Evolutionary conservation across 345 rosid genomes (phyloP).

Genomic region (Noccaea bulbosa): DNA sequence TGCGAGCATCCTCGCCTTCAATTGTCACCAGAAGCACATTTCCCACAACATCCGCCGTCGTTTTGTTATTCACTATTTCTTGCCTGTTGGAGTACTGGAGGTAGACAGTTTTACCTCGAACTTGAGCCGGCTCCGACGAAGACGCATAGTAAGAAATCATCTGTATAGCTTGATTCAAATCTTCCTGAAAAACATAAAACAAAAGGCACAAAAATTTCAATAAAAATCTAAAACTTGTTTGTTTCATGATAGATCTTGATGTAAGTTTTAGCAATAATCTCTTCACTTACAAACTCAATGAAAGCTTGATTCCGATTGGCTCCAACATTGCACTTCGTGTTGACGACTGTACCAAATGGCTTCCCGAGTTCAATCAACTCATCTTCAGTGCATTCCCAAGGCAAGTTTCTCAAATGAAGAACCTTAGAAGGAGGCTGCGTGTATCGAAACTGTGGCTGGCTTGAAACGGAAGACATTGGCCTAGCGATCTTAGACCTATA

Average conservation of each 20-base stretch:
- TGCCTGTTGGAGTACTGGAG: slow-evolving; percentile 98
- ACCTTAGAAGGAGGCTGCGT: slow-evolving; percentile 99
- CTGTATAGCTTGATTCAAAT: slow-evolving; percentile 95
- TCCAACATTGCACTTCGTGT: slow-evolving; percentile 98
- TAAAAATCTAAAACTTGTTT: slow-evolving; percentile 2
- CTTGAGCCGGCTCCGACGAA: slow-evolving; percentile 98
- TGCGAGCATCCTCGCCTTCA: slow-evolving; percentile 95
- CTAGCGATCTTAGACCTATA: slow-evolving; percentile 11
- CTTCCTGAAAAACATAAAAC: slow-evolving; percentile 59
- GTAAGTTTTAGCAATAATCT: neutral
- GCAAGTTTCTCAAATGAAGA: slow-evolving; percentile 95
- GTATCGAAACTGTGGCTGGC: slow-evolving; percentile 98
- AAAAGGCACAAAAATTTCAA: neutral
- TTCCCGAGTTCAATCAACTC: slow-evolving; percentile 94
- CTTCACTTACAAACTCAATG: slow-evolving; percentile 87
- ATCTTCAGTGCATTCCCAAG: slow-evolving; percentile 99
- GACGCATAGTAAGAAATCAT: slow-evolving; percentile 98
- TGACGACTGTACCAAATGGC: slow-evolving; percentile 94
- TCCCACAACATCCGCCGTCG: slow-evolving; percentile 97
- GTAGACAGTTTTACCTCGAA: slow-evolving; percentile 98
- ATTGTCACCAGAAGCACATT: slow-evolving; percentile 91
- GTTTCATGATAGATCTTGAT: neutral
- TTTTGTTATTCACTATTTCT: slow-evolving; percentile 96
- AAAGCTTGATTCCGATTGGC: slow-evolving; percentile 98
- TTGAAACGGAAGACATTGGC: slow-evolving; percentile 88